Evolutionary conservation across 1,284 basidiomycete genomes (phyloP), one percentile per base, ranked within the genome.

Genomic region (Moniliella sp.): DNA sequence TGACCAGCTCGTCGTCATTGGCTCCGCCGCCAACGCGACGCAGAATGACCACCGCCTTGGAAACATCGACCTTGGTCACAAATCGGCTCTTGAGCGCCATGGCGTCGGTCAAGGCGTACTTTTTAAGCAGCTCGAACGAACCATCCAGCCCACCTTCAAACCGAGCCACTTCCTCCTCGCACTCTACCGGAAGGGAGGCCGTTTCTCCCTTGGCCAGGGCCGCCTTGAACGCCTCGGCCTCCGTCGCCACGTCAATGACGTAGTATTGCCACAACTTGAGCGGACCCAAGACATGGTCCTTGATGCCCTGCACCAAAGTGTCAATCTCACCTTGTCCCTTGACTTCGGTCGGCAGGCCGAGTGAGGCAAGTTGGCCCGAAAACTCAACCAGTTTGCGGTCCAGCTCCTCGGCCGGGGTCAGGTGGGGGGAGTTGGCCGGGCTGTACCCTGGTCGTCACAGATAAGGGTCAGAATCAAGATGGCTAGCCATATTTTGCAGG

Each of bases 241-340:
- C 32, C 0, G 39, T 43, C 27, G 43, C 34, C 17, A 43, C 42
- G 16, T 54, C 44, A 18, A 54, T 25, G 15, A 44, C 51, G 28
- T 54, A 54, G 40, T 43, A 54, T 25, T 54, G 45, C 51, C 51
- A 54, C 8, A 54, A 43, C 26, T 48, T 37, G 28, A 54, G 43
- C 11, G 40, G 40, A 5, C 13, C 33, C 4, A 52, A 21, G 4
- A 45, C 49, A 15, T 50, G 41, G 21, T 40, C 21, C 34, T 45
- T 48, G 34, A 54, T 35, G 2, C 48, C 48, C 1, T 36, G 31
- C 8, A 52, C 42, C 28, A 54, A 43, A 12, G 36, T 34, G 16
- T 40, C 33, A 4, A 40, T 43, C n/a, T 54, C 51, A 5, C 36
- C 33, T 11, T 39, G 36, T 13, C 31, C 39, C n/a, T 46, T 34